Percentiles rank a stretch among this genome's conserved stretches.
Evolutionary conservation across 2,329 filamentous ascomycete species (phyloP).

Genomic region (Dactylellina cionopaga): DNA sequence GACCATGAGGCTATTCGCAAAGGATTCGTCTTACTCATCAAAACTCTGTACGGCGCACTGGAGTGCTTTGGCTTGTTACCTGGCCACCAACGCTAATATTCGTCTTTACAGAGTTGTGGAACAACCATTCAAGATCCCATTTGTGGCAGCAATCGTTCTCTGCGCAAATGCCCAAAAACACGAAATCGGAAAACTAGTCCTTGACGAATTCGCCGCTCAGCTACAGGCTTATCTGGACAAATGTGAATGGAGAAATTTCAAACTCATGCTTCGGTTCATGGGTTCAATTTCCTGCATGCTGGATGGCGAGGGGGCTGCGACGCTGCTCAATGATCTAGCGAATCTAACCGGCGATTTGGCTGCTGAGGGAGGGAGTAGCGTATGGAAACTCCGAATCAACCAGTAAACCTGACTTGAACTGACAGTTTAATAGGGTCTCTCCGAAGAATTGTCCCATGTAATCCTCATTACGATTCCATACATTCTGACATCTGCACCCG

Average conservation of each 20-base stretch:
- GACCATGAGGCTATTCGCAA: constrained; percentile 82
- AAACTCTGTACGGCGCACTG: constrained; percentile 72
- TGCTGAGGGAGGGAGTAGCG: constrained; percentile 68
- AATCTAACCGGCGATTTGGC: constrained; percentile 68
- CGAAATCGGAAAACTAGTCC: constrained; percentile 67
- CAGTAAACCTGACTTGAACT: background rate
- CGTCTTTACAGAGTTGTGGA: constrained; percentile 71
- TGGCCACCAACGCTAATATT: constrained; percentile 52
- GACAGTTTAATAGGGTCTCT: constrained; percentile 30
- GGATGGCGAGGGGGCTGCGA: constrained; percentile 85
- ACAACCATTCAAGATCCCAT: constrained; percentile 97
- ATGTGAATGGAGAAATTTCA: constrained; percentile 89
- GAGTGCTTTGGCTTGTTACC: background rate
- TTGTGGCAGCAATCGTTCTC: constrained; percentile 83
- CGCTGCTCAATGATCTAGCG: constrained; percentile 88
- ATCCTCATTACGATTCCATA: constrained; percentile 96
- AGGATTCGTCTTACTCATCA: constrained; percentile 76
- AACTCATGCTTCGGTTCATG: constrained; percentile 87
- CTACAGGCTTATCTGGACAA: constrained; percentile 74
- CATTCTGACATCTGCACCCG: constrained; percentile 77
- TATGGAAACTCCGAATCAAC: background rate
- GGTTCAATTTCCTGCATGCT: constrained; percentile 84
- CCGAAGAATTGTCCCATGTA: constrained; percentile 67
- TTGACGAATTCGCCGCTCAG: constrained; percentile 71
- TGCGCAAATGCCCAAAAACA: constrained; percentile 80